A percentile compares a stretch with the other conserved stretches of the same genome.
phyloP scores from a whole-genome alignment of 2,329 filamentous ascomycete species.

The Exophiala sp. region DNA sequence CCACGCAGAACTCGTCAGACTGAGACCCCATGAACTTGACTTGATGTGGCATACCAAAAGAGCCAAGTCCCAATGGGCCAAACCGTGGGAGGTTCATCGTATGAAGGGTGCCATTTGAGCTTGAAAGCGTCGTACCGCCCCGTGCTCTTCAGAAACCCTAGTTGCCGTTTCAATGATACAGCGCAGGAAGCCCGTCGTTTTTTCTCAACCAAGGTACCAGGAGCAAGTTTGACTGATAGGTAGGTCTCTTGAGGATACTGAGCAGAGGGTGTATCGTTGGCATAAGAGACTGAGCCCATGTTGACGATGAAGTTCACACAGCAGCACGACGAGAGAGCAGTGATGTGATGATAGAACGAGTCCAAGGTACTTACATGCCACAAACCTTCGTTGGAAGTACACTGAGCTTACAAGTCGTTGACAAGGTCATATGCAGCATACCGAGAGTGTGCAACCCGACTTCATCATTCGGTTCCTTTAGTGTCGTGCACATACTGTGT shows the following conservation, averaged over 20 bases:
- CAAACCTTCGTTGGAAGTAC: background rate
- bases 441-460: background rate
- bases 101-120: constrained; percentile 54
- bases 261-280: background rate
- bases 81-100: constrained; percentile 40
- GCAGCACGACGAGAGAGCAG: background rate
- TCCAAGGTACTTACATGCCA: background rate
- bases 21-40: no score
- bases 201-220: background rate
- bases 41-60: no score
- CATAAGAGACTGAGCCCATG: background rate
- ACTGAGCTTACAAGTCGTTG: background rate
- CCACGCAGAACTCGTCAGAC: no score
- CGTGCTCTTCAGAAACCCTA: constrained; percentile 51
- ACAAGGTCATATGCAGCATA: background rate
- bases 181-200: background rate
- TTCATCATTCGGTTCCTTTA: background rate
- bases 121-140: constrained; percentile 59
- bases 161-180: constrained; percentile 35
- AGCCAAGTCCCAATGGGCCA: no score
- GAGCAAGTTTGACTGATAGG: background rate
- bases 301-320: background rate
- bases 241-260: background rate
- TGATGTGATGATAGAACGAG: background rate
- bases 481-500: background rate